These are phyloP conservation scores for Falciphora oryzae DNA, from an alignment of 2,329 filamentous ascomycete genomes.

Conservation along the genomic window DNA sequence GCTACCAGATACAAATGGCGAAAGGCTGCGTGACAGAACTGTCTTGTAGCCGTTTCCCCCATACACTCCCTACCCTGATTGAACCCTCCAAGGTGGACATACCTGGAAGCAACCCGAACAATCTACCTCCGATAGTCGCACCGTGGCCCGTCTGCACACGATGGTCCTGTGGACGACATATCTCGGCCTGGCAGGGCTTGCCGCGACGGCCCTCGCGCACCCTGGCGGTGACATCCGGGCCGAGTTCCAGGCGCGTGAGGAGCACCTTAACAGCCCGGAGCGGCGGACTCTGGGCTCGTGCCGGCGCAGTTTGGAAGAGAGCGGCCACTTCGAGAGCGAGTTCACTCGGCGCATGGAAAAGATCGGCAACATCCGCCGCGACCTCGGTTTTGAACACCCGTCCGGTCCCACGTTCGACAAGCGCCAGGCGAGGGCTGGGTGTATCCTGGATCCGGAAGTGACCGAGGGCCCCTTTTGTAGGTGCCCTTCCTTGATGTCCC, in stretches of 20 bases:
- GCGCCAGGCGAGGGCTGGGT: constrained; percentile 3
- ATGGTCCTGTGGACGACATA: neutral
- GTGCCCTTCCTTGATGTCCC: neutral
- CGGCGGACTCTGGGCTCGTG: constrained; percentile 3
- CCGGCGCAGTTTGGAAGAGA: constrained; percentile 4
- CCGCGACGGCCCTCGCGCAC: constrained; percentile 5
- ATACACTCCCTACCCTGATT: neutral
- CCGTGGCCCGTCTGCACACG: neutral
- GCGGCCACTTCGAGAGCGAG: constrained; percentile 7
- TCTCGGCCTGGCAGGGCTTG: neutral
- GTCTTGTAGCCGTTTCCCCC: neutral
- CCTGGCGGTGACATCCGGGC: constrained; percentile 7
- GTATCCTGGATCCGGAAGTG: constrained; percentile 9
- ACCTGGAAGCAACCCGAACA: neutral
- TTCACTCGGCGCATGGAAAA: constrained; percentile 4
- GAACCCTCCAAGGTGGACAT: neutral
- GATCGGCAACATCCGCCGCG: constrained; percentile 1
- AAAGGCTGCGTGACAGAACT: neutral
- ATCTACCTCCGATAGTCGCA: neutral
- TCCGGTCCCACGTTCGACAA: neutral
- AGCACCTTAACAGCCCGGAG: constrained; percentile 9
- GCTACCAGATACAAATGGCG: neutral
- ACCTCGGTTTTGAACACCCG: neutral
- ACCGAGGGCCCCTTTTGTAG: constrained; percentile 8
- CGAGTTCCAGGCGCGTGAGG: constrained; percentile 7